Evolutionary conservation across 129 eudicot genomes (phyloP).

Genomic region (Artemisia tridentata): DNA sequence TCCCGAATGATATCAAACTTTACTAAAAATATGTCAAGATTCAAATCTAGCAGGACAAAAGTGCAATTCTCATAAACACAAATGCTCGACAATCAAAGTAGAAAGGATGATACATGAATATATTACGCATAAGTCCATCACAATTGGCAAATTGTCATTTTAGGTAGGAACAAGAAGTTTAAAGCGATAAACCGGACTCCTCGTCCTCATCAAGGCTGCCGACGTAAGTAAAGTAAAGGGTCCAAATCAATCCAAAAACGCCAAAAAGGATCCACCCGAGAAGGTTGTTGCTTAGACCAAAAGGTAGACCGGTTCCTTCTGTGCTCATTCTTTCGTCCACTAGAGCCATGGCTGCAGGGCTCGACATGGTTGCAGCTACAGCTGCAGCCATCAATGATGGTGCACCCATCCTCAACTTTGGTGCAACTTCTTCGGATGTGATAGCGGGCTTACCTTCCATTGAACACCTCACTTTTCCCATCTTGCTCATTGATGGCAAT

Average conservation of each 20-base stretch:
- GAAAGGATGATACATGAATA: constrained; percentile 26
- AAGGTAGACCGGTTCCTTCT: constrained; percentile 96
- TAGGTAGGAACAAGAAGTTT: constrained; percentile 18
- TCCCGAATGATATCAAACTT: constrained; percentile 5
- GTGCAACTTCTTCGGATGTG: constrained; percentile 28
- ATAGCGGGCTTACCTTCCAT: constrained; percentile 41
- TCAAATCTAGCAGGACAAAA: constrained; percentile 28
- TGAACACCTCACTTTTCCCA: constrained; percentile 69
- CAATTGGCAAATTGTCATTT: constrained; percentile 26
- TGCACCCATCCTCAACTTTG: constrained; percentile 59
- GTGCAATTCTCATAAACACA: constrained; percentile 35
- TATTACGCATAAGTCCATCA: constrained; percentile 43
- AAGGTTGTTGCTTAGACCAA: constrained; percentile 89
- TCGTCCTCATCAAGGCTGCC: constrained; percentile 88
- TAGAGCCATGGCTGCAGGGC: constrained; percentile 89
- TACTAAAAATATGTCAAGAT: constrained; percentile 12
- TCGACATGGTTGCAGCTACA: constrained; percentile 67
- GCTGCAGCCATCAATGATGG: constrained; percentile 69
- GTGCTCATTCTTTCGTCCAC: constrained; percentile 99
- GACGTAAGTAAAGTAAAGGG: constrained; percentile 59
- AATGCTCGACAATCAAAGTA: constrained; percentile 27
- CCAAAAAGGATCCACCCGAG: constrained; percentile 92
- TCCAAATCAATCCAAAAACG: constrained; percentile 82
- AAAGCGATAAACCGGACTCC: constrained; percentile 92
- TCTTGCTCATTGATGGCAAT: constrained; percentile 68